Conservation (phyloP, 805 yeast genomes). For the Metschnikowia kunwiensis region DNA sequence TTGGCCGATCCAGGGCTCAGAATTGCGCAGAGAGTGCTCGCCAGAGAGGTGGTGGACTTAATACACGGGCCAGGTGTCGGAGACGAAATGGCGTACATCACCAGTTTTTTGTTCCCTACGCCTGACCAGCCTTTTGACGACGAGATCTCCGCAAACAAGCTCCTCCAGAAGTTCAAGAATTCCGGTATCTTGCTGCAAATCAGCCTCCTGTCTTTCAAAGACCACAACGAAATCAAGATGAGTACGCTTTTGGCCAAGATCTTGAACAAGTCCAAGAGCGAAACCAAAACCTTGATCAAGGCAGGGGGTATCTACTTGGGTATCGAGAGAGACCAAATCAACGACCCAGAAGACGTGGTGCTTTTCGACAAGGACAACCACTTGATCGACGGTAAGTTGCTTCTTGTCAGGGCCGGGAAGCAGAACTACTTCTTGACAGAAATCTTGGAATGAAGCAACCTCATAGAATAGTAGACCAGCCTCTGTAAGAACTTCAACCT, state of each 20-base stretch:
- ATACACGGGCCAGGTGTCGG: slow-evolving; percentile 83
- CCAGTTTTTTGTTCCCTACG: slow-evolving; percentile 64
- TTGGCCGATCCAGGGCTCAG: slow-evolving; percentile 56
- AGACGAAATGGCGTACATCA: slow-evolving; percentile 59
- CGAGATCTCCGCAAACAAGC: slow-evolving; percentile 43
- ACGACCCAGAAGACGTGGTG: slow-evolving; percentile 47
- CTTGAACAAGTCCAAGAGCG: slow-evolving; percentile 50
- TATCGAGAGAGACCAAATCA: slow-evolving; percentile 48
- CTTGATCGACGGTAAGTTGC: slow-evolving; percentile 55
- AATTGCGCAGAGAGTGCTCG: slow-evolving; percentile 72
- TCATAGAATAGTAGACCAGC: too few relatives aligned
- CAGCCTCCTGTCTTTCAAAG: slow-evolving; percentile 24
- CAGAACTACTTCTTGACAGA: slow-evolving; percentile 54
- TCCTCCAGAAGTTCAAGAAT: slow-evolving; percentile 52
- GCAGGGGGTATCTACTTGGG: slow-evolving; percentile 78
- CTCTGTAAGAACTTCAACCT: too few relatives aligned
- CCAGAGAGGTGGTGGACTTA: slow-evolving; percentile 81
- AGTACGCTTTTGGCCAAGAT: slow-evolving; percentile 51
- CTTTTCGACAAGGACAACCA: slow-evolving; percentile 45
- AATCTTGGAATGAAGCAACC: slow-evolving; percentile 13
- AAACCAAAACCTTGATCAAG: slow-evolving; percentile 57
- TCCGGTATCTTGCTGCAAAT: slow-evolving; percentile 53
- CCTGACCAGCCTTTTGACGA: slow-evolving; percentile 49
- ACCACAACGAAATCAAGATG: slow-evolving; percentile 40
- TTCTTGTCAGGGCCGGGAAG: slow-evolving; percentile 75